Evolutionary conservation across 1,284 basidiomycete species (phyloP).

Genomic region (Schizophyllum amplum): DNA sequence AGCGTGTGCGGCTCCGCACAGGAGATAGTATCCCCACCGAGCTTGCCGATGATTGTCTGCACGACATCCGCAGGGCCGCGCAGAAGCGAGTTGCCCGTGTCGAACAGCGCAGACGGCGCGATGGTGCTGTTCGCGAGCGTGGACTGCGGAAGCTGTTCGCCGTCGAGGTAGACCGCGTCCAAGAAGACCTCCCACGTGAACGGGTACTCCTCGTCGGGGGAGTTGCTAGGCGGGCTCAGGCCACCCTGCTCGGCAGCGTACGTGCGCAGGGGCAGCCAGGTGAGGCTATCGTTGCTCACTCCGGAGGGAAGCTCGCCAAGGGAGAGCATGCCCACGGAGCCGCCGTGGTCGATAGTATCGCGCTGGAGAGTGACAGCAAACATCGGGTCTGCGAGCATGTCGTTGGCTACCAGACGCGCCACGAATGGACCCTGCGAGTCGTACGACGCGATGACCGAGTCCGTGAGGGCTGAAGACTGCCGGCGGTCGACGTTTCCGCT

Average conservation of each 20-base stretch:
- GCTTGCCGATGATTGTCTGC: conserved; percentile 28
- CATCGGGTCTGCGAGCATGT: conserved; percentile 27
- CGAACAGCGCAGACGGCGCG: conserved; percentile 41
- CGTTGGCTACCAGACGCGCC: conserved; percentile 27
- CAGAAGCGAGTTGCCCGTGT: conserved; percentile 51
- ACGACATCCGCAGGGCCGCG: conserved; percentile 47
- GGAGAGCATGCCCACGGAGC: conserved; percentile 39
- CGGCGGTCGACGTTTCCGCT: conserved; percentile 2
- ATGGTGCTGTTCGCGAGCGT: conserved; percentile 27
- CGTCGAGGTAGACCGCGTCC: conserved; percentile 50
- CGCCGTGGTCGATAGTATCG: conserved; percentile 41
- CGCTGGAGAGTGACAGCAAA: conserved; percentile 41
- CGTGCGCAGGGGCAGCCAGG: conserved; percentile 41
- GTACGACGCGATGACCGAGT: conserved; percentile 19
- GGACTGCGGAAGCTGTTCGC: conserved; percentile 36
- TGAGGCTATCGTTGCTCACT: conserved; percentile 32
- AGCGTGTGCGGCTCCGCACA: conserved; percentile 40
- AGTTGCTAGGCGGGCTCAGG: conserved; percentile 31
- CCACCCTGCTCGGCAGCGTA: conserved; percentile 37
- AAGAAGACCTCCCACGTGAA: conserved; percentile 54
- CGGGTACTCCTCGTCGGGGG: conserved; percentile 33
- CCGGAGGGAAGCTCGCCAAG: conserved; percentile 42
- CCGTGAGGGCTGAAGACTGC: conserved; percentile 6
- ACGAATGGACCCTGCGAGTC: conserved; percentile 27
- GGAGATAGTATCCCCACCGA: conserved; percentile 37